These are phyloP conservation scores for Pestalotiopsis fici DNA, from an alignment of 2,329 filamentous ascomycete genomes.

Conservation along the genomic window DNA sequence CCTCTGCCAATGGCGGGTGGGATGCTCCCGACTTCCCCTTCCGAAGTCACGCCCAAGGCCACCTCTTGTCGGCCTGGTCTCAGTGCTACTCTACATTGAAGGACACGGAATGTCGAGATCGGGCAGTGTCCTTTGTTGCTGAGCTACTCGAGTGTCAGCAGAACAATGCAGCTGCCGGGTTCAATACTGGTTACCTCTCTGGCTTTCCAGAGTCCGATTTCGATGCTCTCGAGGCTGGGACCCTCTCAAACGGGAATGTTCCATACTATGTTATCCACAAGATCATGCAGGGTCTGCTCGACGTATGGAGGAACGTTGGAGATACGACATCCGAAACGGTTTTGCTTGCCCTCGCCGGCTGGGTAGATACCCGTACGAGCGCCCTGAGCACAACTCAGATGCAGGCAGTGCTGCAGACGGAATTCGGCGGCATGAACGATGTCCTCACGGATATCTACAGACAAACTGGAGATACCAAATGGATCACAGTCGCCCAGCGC, in stretches of 20 bases:
- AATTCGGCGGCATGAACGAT: constrained; percentile 57
- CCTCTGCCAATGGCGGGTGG: constrained; percentile 49
- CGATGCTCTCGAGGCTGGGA: constrained; percentile 40
- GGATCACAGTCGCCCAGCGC: constrained; percentile 46
- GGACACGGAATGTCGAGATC: constrained; percentile 42
- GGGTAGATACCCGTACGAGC: constrained; percentile 49
- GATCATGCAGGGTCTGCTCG: constrained; percentile 51
- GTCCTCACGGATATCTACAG: constrained; percentile 48
- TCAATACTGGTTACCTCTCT: constrained; percentile 46
- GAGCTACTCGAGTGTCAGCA: constrained; percentile 52
- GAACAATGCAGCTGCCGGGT: constrained; percentile 47
- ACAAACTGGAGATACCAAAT: constrained; percentile 44
- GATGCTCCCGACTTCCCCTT: constrained; percentile 56
- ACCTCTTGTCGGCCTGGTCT: constrained; percentile 51
- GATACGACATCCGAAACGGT: constrained; percentile 43
- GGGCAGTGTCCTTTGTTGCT: constrained; percentile 45
- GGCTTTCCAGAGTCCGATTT: constrained; percentile 56
- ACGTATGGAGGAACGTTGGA: constrained; percentile 47
- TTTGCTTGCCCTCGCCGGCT: constrained; percentile 43
- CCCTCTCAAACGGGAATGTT: constrained; percentile 45
- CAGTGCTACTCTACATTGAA: constrained; percentile 45
- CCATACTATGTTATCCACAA: constrained; percentile 58
- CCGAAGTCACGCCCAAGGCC: constrained; percentile 51
- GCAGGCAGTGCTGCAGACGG: constrained; percentile 48
- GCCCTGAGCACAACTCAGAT: constrained; percentile 43